These are phyloP conservation scores for Phycomyces blakesleeanus DNA, from an alignment of 192 early-diverging fungal genomes.

Conservation along the genomic window DNA sequence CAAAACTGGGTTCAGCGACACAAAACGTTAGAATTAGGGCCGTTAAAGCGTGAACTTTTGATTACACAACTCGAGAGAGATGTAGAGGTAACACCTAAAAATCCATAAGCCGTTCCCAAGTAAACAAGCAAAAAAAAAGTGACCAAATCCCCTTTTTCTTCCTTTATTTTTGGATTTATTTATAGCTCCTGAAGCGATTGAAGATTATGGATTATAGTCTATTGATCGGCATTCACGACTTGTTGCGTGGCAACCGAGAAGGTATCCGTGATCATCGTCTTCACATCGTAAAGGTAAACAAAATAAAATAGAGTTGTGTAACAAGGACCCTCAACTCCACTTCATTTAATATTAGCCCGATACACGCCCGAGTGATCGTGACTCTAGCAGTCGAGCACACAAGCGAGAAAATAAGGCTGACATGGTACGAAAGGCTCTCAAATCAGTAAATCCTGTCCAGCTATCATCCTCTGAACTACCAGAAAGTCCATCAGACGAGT, in stretches of 20 bases:
- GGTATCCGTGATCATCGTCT: slow-evolving; percentile 90
- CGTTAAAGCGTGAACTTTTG: slow-evolving; percentile 70
- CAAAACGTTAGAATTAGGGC: slow-evolving; percentile 75
- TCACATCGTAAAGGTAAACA: slow-evolving; percentile 67
- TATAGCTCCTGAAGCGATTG: slow-evolving; percentile 60
- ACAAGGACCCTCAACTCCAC: slow-evolving; percentile 36
- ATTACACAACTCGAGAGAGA: slow-evolving; percentile 84
- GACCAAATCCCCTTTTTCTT: background rate
- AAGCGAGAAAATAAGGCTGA: slow-evolving; percentile 50
- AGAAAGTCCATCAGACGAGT: slow-evolving; percentile 46
- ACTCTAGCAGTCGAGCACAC: slow-evolving; percentile 28
- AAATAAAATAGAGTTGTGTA: too few relatives aligned
- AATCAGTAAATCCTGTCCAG: slow-evolving; percentile 50
- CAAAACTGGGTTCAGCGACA: slow-evolving; percentile 84
- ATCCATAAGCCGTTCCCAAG: too few relatives aligned
- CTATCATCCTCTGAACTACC: slow-evolving; percentile 60
- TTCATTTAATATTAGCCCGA: slow-evolving; percentile 36
- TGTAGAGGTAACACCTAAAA: slow-evolving; percentile 47
- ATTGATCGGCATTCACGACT: slow-evolving; percentile 87
- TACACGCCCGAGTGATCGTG: slow-evolving; percentile 32
- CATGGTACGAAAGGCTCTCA: slow-evolving; percentile 50
- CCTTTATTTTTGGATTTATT: background rate
- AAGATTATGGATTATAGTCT: slow-evolving; percentile 99
- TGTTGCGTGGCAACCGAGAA: slow-evolving; percentile 79
- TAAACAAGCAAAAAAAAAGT: slow-evolving; percentile 16